phyloP scores from a whole-genome alignment of 2,329 filamentous ascomycete genomes.

The Drechslerella coelobrocha region DNA sequence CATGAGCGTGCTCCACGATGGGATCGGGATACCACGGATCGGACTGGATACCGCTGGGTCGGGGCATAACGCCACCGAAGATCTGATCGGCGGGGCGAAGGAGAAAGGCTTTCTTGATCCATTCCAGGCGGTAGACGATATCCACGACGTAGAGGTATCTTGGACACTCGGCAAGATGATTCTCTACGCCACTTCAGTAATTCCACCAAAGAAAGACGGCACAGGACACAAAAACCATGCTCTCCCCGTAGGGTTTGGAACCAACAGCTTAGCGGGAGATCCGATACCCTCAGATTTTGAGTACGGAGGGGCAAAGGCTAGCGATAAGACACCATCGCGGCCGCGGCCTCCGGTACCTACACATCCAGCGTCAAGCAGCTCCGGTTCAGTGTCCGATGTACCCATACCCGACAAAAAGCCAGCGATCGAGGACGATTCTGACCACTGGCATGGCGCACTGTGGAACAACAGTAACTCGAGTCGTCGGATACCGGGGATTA shows the following conservation, averaged over 20 bases:
- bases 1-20: slow-evolving; percentile 93
- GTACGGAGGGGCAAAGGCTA: slow-evolving; percentile 64
- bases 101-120: slow-evolving; percentile 78
- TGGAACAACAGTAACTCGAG: slow-evolving; percentile 55
- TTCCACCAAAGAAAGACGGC: slow-evolving; percentile 66
- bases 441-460: slow-evolving; percentile 47
- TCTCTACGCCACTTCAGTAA: slow-evolving; percentile 87
- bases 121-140: slow-evolving; percentile 92
- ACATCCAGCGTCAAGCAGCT: background rate
- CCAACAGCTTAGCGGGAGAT: slow-evolving; percentile 66
- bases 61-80: slow-evolving; percentile 74
- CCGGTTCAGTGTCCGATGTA: slow-evolving; percentile 24
- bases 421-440: slow-evolving; percentile 32
- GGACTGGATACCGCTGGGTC: slow-evolving; percentile 72
- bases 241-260: slow-evolving; percentile 89
- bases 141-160: slow-evolving; percentile 88
- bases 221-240: slow-evolving; percentile 61
- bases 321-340: slow-evolving; percentile 9
- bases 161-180: slow-evolving; percentile 98
- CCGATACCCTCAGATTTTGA: slow-evolving; percentile 79
- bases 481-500: slow-evolving; percentile 68
- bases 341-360: slow-evolving; percentile 10
- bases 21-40: slow-evolving; percentile 87
- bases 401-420: slow-evolving; percentile 6
- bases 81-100: slow-evolving; percentile 71